Percentiles rank a stretch among this genome's conserved stretches.
phyloP scores from a whole-genome alignment of 306 rosid genomes.

The Phaseolus lunatus region DNA sequence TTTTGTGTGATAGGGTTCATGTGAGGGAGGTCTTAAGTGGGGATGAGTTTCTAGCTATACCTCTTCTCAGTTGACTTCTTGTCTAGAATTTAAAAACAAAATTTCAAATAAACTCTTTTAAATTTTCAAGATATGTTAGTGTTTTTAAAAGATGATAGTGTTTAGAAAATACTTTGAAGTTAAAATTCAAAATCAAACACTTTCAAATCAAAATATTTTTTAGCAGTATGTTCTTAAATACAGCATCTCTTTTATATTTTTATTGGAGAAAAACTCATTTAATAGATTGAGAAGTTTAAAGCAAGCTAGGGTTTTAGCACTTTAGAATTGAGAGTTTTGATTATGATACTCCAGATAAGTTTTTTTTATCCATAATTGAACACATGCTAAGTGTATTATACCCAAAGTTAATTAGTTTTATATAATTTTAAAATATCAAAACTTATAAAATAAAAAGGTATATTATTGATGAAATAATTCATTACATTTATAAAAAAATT shows the following conservation, averaged over 20 bases:
- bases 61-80: slow-evolving; percentile 58
- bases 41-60: slow-evolving; percentile 50
- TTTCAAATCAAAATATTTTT: no score
- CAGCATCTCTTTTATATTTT: no score
- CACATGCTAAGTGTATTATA: no score
- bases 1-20: slow-evolving; percentile 45
- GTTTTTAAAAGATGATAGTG: no score
- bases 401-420: no score
- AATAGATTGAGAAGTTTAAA: neutral
- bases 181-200: no score
- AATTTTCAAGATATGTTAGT: neutral
- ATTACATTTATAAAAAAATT: neutral
- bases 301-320: neutral
- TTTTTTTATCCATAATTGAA: no score
- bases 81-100: neutral
- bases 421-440: no score
- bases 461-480: neutral
- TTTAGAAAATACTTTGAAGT: no score
- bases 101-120: neutral
- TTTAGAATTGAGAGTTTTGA: no score
- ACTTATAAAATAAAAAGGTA: no score
- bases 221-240: neutral
- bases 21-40: slow-evolving; percentile 76
- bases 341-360: no score
- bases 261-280: neutral